These are phyloP conservation scores for Penicillium simplicissimum DNA, from an alignment of 495 filamentous ascomycete genomes.

Conservation along the genomic window DNA sequence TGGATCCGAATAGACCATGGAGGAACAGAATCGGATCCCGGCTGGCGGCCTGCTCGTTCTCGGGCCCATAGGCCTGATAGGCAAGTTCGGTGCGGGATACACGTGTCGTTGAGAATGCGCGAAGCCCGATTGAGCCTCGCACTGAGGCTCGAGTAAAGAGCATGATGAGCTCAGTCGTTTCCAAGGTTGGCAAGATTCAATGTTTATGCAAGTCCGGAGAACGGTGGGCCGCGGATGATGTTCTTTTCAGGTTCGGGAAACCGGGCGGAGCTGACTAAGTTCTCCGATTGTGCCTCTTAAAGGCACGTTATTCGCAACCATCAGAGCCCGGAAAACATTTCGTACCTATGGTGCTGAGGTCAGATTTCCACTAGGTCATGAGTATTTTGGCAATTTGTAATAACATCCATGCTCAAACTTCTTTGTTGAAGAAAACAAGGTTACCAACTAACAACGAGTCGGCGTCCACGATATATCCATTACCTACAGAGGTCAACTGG, in stretches of 20 bases:
- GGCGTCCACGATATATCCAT: too few relatives aligned
- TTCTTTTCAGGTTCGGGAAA: constrained; percentile 18
- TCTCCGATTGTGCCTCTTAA: too few relatives aligned
- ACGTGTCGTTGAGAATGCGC: constrained; percentile 41
- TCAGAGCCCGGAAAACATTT: too few relatives aligned
- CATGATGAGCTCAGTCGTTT: constrained; percentile 11
- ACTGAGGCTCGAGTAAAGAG: constrained; percentile 25
- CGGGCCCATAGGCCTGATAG: constrained; percentile 46
- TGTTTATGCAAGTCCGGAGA: constrained; percentile 8
- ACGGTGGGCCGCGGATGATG: constrained; percentile 1
- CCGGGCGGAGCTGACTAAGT: constrained; percentile 16
- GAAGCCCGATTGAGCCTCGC: constrained; percentile 21
- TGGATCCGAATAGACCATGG: constrained; percentile 94
- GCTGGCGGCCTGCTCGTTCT: constrained; percentile 30
- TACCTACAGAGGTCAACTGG: too few relatives aligned
- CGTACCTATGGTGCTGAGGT: too few relatives aligned
- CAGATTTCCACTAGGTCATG: too few relatives aligned
- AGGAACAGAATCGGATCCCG: constrained; percentile 78
- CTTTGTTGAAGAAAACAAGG: too few relatives aligned
- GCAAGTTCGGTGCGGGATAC: constrained; percentile 35
- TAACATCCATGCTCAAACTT: too few relatives aligned
- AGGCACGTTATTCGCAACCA: too few relatives aligned
- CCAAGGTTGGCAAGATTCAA: not conserved
- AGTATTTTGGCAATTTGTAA: too few relatives aligned
- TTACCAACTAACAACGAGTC: too few relatives aligned